Percentiles rank a stretch among this genome's conserved stretches.
Conservation (phyloP, 306 rosid species). For the Cicer bijugum region DNA sequence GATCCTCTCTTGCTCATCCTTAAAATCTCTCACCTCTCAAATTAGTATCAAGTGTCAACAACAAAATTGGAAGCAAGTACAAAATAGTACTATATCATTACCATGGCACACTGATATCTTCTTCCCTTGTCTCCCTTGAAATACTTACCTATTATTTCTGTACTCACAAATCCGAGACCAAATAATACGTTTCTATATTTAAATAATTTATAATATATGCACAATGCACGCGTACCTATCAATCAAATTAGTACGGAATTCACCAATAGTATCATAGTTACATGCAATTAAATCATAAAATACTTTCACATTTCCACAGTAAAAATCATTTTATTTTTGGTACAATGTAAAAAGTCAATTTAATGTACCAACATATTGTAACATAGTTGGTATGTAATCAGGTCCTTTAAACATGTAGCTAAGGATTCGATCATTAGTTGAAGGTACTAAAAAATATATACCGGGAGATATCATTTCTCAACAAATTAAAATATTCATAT, state of each 20-base stretch:
- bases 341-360: too few relatives aligned
- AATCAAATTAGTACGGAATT: conserved; percentile 30
- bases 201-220: conserved; percentile 18
- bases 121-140: conserved; percentile 37
- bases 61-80: neutral
- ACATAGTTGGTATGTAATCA: too few relatives aligned
- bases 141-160: conserved; percentile 38
- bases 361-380: too few relatives aligned
- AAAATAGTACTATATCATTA: neutral
- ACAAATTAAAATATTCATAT: too few relatives aligned
- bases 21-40: too few relatives aligned
- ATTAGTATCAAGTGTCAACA: too few relatives aligned
- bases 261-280: conserved; percentile 44
- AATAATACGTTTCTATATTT: conserved; percentile 38
- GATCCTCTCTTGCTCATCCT: too few relatives aligned
- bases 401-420: too few relatives aligned
- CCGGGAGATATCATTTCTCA: too few relatives aligned
- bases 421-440: too few relatives aligned
- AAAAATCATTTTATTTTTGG: too few relatives aligned
- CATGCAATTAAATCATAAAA: conserved; percentile 41
- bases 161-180: conserved; percentile 38
- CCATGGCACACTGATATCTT: neutral
- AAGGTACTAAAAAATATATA: too few relatives aligned
- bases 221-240: conserved; percentile 38
- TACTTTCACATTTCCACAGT: conserved; percentile 22